phyloP scores from a whole-genome alignment of 2,329 filamentous ascomycete species.

The Esteya vermicola region DNA sequence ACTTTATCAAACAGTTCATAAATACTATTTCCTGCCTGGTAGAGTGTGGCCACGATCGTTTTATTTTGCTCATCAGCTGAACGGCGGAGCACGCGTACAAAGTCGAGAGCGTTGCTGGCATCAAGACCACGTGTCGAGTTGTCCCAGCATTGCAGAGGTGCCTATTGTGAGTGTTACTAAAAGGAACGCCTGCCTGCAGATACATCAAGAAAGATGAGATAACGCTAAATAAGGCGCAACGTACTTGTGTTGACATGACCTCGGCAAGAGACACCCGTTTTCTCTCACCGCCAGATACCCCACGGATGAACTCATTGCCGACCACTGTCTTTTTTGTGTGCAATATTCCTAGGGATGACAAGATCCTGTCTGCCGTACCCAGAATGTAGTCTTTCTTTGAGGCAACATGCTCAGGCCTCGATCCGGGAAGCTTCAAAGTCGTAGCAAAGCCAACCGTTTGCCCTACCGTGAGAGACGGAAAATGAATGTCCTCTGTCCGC shows the following conservation, averaged over 20 bases:
- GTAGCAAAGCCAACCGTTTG: conserved; percentile 56
- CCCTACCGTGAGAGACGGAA: conserved; percentile 52
- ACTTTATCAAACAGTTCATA: conserved; percentile 19
- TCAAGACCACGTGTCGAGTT: conserved; percentile 54
- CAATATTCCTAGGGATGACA: conserved; percentile 57
- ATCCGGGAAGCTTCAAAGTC: no score
- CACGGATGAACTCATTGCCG: conserved; percentile 50
- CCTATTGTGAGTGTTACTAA: conserved; percentile 16
- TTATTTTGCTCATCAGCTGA: conserved; percentile 49
- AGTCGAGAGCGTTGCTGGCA: conserved; percentile 51
- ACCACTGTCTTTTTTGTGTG: conserved; percentile 54
- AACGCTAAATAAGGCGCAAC: neutral
- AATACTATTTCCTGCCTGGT: conserved; percentile 52
- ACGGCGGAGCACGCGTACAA: conserved; percentile 46
- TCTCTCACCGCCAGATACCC: conserved; percentile 29
- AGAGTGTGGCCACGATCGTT: conserved; percentile 49
- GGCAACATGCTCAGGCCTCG: no score
- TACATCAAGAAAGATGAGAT: no score
- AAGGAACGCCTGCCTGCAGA: no score
- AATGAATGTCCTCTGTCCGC: conserved; percentile 42
- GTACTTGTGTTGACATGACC: conserved; percentile 35
- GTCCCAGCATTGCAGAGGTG: conserved; percentile 57
- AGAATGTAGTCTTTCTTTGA: conserved; percentile 45
- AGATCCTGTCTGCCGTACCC: no score
- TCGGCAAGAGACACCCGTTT: conserved; percentile 67